Conservation (phyloP, 75 land plant genomes). For the Selaginella moellendorffii region DNA sequence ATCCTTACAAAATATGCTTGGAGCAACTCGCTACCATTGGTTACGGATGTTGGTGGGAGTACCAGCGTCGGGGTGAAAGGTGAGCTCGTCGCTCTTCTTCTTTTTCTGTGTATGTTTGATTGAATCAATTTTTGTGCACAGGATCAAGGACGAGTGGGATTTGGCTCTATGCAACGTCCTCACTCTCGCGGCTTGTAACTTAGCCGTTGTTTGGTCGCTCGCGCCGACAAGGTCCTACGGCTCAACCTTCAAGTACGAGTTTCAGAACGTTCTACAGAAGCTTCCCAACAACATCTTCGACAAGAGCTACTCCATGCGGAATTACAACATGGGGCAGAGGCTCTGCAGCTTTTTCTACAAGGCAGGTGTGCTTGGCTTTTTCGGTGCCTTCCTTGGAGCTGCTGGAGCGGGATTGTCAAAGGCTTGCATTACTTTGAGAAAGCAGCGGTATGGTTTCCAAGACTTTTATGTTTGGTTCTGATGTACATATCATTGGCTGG, state of each 20-base stretch:
- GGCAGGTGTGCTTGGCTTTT: slow-evolving; percentile 62
- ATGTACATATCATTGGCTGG: background rate
- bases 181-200: slow-evolving; percentile 69
- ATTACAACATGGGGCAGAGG: slow-evolving; percentile 79
- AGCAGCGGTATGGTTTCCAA: slow-evolving; percentile 29
- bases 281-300: slow-evolving; percentile 94
- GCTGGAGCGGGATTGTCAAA: slow-evolving; percentile 59
- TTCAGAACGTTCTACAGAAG: slow-evolving; percentile 85
- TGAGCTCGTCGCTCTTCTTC: slow-evolving; percentile 17
- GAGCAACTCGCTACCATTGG: slow-evolving; percentile 67
- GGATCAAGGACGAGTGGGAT: slow-evolving; percentile 91
- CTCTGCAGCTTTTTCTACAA: slow-evolving; percentile 68
- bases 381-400: slow-evolving; percentile 58
- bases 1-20: slow-evolving; percentile 49
- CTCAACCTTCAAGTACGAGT: slow-evolving; percentile 68
- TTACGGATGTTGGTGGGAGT: slow-evolving; percentile 70
- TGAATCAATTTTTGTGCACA: slow-evolving; percentile 8
- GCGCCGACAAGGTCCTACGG: slow-evolving; percentile 96
- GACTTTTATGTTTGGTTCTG: background rate
- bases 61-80: slow-evolving; percentile 73
- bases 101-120: background rate
- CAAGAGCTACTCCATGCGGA: slow-evolving; percentile 68
- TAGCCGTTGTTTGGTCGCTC: slow-evolving; percentile 79
- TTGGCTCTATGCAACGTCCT: slow-evolving; percentile 72
- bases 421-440: slow-evolving; percentile 34